Percentiles rank a stretch among this genome's conserved stretches.
phyloP scores from a whole-genome alignment of 345 rosid genomes.

The Hibiscus syriacus region DNA sequence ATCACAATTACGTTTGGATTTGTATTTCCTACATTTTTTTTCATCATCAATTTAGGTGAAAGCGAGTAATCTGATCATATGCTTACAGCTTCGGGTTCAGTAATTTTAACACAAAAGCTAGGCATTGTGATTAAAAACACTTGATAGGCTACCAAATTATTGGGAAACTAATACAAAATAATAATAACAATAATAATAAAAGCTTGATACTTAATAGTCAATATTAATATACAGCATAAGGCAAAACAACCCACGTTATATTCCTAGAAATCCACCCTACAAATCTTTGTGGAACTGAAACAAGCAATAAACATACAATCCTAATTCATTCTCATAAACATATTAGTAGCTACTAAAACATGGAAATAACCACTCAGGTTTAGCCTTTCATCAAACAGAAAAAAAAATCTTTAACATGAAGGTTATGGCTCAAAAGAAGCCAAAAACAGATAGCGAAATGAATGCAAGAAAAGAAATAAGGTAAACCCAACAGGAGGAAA shows the following conservation, averaged over 20 bases:
- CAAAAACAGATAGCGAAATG: neutral
- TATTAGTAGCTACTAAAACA: neutral
- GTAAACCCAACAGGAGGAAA: neutral
- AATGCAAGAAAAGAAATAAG: neutral
- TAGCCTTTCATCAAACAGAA: neutral
- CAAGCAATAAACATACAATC: neutral
- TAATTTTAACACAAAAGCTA: neutral
- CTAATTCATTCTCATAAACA: neutral
- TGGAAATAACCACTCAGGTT: neutral
- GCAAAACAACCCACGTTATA: neutral
- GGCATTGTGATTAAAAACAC: neutral
- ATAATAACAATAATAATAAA: too few species aligned
- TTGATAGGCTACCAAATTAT: neutral
- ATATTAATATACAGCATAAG: neutral
- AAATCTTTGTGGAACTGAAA: neutral
- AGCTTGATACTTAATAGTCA: too few species aligned
- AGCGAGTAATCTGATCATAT: neutral
- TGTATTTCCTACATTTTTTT: too few species aligned
- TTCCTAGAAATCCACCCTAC: neutral
- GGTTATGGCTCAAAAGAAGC: neutral
- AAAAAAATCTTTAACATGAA: neutral
- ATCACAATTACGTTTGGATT: too few species aligned
- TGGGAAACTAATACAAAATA: neutral
- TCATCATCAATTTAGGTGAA: too few species aligned
- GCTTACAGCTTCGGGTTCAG: neutral